A percentile compares a stretch with the other conserved stretches of the same genome.
These are phyloP conservation scores for Leccinum uliginosum DNA, from an alignment of 768 basidiomycete genomes.

Conservation along the genomic window DNA sequence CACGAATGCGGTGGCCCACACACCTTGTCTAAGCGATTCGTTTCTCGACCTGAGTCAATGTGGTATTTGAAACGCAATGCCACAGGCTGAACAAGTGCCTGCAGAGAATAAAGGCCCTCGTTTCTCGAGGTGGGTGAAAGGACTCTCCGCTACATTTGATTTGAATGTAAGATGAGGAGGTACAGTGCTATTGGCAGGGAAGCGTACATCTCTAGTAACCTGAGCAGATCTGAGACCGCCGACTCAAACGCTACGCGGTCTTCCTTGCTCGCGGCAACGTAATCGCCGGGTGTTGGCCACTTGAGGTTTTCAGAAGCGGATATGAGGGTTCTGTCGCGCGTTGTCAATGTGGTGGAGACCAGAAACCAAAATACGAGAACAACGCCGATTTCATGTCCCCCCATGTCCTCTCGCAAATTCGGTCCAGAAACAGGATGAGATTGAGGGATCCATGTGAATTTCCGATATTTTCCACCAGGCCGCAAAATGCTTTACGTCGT, in stretches of 20 bases:
- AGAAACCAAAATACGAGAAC: slow-evolving; percentile 46
- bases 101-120: slow-evolving; percentile 75
- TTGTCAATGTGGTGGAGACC: background rate
- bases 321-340: slow-evolving; percentile 50
- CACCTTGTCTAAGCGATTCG: slow-evolving; percentile 93
- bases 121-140: slow-evolving; percentile 30
- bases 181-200: background rate
- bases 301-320: slow-evolving; percentile 65
- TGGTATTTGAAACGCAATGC: slow-evolving; percentile 90
- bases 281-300: slow-evolving; percentile 84
- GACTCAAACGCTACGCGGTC: slow-evolving; percentile 65
- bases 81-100: slow-evolving; percentile 80
- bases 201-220: slow-evolving; percentile 74
- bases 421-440: slow-evolving; percentile 57
- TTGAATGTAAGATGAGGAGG: background rate
- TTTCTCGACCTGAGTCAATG: slow-evolving; percentile 81
- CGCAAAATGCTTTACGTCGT: slow-evolving; percentile 42
- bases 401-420: slow-evolving; percentile 73
- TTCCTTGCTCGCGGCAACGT: slow-evolving; percentile 43
- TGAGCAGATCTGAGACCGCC: slow-evolving; percentile 72
- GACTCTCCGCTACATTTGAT: slow-evolving; percentile 45
- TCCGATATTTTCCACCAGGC: slow-evolving; percentile 40
- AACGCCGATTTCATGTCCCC: slow-evolving; percentile 62
- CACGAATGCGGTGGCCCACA: background rate
- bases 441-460: slow-evolving; percentile 49